Evolutionary conservation across 2,329 filamentous ascomycete genomes (phyloP).

Genomic region (Paracorniculantispora psalliotae): DNA sequence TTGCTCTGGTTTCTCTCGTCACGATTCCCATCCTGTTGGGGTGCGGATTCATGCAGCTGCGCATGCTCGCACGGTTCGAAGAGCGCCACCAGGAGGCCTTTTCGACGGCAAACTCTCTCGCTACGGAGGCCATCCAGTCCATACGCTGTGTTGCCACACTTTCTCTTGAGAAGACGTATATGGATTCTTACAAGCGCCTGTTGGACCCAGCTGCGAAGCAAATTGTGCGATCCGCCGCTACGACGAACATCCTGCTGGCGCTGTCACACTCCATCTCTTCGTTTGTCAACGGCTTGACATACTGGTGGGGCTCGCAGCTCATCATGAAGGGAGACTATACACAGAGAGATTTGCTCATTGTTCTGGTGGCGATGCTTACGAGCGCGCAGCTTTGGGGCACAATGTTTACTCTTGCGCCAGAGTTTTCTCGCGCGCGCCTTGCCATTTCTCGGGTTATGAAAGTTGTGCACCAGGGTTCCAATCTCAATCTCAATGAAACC

Average conservation of each 20-base stretch:
- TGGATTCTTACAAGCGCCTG: constrained; percentile 31
- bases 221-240: constrained; percentile 13
- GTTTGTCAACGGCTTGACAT: constrained; percentile 1
- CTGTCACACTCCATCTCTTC: neutral
- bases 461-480: neutral
- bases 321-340: constrained; percentile 6
- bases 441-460: neutral
- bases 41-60: constrained; percentile 50
- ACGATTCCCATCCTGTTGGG: constrained; percentile 49
- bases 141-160: constrained; percentile 39
- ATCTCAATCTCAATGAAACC: neutral
- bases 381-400: constrained; percentile 7
- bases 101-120: constrained; percentile 41
- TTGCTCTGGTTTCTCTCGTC: constrained; percentile 51
- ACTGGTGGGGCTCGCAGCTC: constrained; percentile 6
- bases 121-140: constrained; percentile 43
- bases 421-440: neutral
- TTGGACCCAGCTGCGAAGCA: constrained; percentile 18
- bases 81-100: constrained; percentile 44
- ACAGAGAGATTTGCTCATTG: neutral
- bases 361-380: constrained; percentile 1
- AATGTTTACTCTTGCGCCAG: constrained; percentile 5
- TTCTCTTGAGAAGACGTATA: constrained; percentile 25
- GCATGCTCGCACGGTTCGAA: constrained; percentile 42
- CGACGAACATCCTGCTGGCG: neutral